Evolutionary conservation across 306 rosid species (phyloP).

Genomic region (Hippophae gyantsensis): DNA sequence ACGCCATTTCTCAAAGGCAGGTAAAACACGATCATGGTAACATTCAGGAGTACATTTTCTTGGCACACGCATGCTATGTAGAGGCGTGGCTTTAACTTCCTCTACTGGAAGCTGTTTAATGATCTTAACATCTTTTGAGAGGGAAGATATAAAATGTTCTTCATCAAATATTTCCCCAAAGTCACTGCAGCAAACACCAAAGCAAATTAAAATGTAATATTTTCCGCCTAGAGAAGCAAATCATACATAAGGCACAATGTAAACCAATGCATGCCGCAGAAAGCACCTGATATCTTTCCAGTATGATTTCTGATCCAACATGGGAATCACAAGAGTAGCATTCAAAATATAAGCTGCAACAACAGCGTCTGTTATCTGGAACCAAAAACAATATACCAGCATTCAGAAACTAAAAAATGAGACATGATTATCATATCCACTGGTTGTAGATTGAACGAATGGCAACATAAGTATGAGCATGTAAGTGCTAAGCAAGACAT

Average conservation of each 20-base stretch:
- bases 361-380: slow-evolving; percentile 88
- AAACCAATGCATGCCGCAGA: slow-evolving; percentile 2
- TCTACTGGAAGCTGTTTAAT: slow-evolving; percentile 50
- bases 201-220: background rate
- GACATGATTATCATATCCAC: slow-evolving; percentile 1
- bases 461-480: no score
- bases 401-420: slow-evolving; percentile 7
- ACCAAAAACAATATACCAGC: slow-evolving; percentile 12
- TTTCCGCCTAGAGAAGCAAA: slow-evolving; percentile 10
- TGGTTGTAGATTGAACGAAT: no score
- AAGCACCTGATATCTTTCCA: slow-evolving; percentile 83
- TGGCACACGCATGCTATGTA: slow-evolving; percentile 66
- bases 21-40: slow-evolving; percentile 57
- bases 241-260: background rate
- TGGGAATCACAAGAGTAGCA: slow-evolving; percentile 89
- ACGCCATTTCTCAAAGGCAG: slow-evolving; percentile 50
- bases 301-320: slow-evolving; percentile 72
- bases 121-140: slow-evolving; percentile 55
- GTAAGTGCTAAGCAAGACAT: no score
- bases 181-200: slow-evolving; percentile 50
- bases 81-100: slow-evolving; percentile 31
- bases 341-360: slow-evolving; percentile 82
- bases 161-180: slow-evolving; percentile 70
- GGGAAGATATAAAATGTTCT: slow-evolving; percentile 66
- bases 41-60: slow-evolving; percentile 71